Conservation (phyloP, 108 stramenopile species). For the Epipyxis sp. region DNA sequence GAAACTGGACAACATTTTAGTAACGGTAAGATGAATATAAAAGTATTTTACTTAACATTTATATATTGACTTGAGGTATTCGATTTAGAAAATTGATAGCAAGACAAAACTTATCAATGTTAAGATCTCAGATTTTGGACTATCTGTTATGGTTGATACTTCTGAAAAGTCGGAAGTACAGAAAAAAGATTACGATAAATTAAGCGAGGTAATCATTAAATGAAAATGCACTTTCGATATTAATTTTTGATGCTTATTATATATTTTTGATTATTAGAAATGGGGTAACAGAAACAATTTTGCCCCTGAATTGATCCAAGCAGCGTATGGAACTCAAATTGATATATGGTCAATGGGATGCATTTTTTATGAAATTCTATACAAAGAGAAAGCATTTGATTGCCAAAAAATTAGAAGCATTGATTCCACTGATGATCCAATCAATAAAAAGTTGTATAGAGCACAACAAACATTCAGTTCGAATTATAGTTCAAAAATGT, state of each 20-base stretch:
- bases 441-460: no score
- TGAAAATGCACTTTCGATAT: no score
- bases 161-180: background rate
- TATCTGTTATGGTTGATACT: background rate
- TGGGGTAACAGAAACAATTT: background rate
- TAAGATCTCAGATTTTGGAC: background rate
- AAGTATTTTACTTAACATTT: background rate
- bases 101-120: background rate
- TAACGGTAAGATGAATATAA: background rate
- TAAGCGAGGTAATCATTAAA: no score
- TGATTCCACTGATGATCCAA: no score
- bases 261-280: no score
- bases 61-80: background rate
- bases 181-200: background rate
- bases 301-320: background rate
- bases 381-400: no score
- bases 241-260: no score
- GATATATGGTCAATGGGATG: background rate
- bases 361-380: background rate
- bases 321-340: background rate
- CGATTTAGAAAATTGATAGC: background rate
- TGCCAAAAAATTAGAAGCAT: no score
- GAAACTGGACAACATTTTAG: constrained; percentile 86
- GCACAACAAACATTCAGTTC: no score
- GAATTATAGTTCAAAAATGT: no score